Percentiles rank a stretch among this genome's conserved stretches.
Conservation (phyloP, 495 filamentous ascomycete genomes). For the Xylaria bambusicola region DNA sequence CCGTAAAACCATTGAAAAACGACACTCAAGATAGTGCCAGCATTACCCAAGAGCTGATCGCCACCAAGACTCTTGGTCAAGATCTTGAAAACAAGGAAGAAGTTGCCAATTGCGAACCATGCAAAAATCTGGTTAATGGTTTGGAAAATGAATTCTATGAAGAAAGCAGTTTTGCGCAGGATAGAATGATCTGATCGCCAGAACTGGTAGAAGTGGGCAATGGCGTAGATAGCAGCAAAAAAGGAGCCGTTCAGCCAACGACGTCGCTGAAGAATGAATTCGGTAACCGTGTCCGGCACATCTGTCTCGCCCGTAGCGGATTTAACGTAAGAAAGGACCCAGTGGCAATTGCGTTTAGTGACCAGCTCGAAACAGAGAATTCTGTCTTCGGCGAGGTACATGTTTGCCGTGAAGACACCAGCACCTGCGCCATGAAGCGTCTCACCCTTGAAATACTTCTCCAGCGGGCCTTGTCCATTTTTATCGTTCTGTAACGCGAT, state of each 20-base stretch:
- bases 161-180: slow-evolving; percentile 82
- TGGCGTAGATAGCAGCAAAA: slow-evolving; percentile 95
- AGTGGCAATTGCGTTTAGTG: slow-evolving; percentile 92
- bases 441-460: slow-evolving; percentile 97
- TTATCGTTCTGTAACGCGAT: slow-evolving; percentile 96
- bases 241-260: slow-evolving; percentile 98
- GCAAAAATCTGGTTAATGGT: slow-evolving; percentile 96
- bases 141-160: slow-evolving; percentile 92
- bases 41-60: slow-evolving; percentile 64
- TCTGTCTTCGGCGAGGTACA: slow-evolving; percentile 99
- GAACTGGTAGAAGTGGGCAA: slow-evolving; percentile 92
- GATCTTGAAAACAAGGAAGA: slow-evolving; percentile 99
- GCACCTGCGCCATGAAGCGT: slow-evolving; percentile 94
- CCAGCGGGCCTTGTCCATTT: slow-evolving; percentile 84
- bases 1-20: slow-evolving; percentile 97
- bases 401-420: slow-evolving; percentile 98
- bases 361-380: slow-evolving; percentile 99
- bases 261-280: slow-evolving; percentile 93
- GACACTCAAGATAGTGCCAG: slow-evolving; percentile 77
- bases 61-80: slow-evolving; percentile 81
- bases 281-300: slow-evolving; percentile 91
- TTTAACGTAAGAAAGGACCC: slow-evolving; percentile 98
- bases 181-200: slow-evolving; percentile 89
- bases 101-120: slow-evolving; percentile 99
- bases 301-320: slow-evolving; percentile 95